A percentile compares a stretch with the other conserved stretches of the same genome.
Evolutionary conservation across 2,329 filamentous ascomycete genomes (phyloP).

Genomic region (Alternaria triticina): DNA sequence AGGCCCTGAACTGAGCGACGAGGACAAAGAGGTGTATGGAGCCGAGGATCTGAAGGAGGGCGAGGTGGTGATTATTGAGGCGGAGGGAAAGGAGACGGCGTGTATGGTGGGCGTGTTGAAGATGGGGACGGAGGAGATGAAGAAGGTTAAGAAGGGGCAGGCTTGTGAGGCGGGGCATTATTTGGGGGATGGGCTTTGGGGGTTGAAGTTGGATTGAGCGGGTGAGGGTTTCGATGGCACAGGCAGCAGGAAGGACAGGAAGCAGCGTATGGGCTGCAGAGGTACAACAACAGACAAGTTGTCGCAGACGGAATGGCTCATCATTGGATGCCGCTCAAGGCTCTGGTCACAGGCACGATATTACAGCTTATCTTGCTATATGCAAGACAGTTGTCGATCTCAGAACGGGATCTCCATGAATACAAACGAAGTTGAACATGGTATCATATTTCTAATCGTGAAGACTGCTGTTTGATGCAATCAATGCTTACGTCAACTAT

Average conservation of each 20-base stretch:
- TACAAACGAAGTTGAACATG: slow-evolving; percentile 21
- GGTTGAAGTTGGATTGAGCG: slow-evolving; percentile 63
- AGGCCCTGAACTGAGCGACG: slow-evolving; percentile 48
- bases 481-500: background rate
- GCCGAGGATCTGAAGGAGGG: slow-evolving; percentile 77
- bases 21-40: slow-evolving; percentile 54
- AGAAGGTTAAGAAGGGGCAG: slow-evolving; percentile 90
- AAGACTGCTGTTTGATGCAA: background rate
- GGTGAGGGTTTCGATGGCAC: background rate
- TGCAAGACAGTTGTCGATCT: background rate
- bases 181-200: slow-evolving; percentile 93
- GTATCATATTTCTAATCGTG: slow-evolving; percentile 40
- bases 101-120: slow-evolving; percentile 87
- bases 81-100: slow-evolving; percentile 91
- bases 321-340: background rate
- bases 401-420: background rate
- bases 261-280: background rate
- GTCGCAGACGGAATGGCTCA: background rate
- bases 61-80: slow-evolving; percentile 84
- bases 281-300: background rate
- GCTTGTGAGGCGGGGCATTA: slow-evolving; percentile 95
- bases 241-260: background rate
- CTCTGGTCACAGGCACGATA: background rate
- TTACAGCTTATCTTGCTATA: background rate
- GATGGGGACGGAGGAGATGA: slow-evolving; percentile 87